phyloP scores from a whole-genome alignment of 192 early-diverging fungal genomes.

The Dissophora ornata region DNA sequence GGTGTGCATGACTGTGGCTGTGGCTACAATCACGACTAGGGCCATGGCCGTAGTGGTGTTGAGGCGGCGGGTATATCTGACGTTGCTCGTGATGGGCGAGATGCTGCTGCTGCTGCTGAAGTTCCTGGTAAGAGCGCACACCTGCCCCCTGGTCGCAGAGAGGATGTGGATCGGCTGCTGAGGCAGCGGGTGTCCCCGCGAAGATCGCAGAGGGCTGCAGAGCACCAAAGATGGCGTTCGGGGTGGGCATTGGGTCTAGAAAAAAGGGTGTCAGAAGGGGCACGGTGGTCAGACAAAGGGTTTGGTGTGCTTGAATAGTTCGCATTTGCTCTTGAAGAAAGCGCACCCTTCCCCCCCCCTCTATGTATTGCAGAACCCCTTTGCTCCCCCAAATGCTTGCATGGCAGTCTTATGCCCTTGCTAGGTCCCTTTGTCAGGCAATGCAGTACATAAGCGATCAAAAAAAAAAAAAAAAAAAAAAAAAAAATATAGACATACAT shows the following conservation, averaged over 20 bases:
- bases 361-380: background rate
- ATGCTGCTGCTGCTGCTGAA: background rate
- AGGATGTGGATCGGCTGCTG: background rate
- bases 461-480: too few relatives aligned
- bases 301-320: background rate
- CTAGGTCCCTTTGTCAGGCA: too few relatives aligned
- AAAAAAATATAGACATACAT: too few relatives aligned
- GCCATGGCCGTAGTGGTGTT: background rate
- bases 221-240: conserved; percentile 21
- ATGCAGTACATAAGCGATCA: too few relatives aligned
- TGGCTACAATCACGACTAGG: background rate
- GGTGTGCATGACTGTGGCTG: background rate
- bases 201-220: conserved; percentile 23
- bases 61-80: background rate
- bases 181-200: background rate
- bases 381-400: too few relatives aligned
- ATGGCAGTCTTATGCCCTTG: too few relatives aligned
- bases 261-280: background rate
- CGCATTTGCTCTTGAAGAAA: conserved; percentile 4
- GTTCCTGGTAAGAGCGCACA: background rate
- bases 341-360: background rate
- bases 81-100: background rate
- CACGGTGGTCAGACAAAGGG: background rate
- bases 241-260: conserved; percentile 36
- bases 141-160: background rate